A percentile compares a stretch with the other conserved stretches of the same genome.
These are phyloP conservation scores for Decorospora gaudefroyi DNA, from an alignment of 2,329 filamentous ascomycete genomes.

Conservation along the genomic window DNA sequence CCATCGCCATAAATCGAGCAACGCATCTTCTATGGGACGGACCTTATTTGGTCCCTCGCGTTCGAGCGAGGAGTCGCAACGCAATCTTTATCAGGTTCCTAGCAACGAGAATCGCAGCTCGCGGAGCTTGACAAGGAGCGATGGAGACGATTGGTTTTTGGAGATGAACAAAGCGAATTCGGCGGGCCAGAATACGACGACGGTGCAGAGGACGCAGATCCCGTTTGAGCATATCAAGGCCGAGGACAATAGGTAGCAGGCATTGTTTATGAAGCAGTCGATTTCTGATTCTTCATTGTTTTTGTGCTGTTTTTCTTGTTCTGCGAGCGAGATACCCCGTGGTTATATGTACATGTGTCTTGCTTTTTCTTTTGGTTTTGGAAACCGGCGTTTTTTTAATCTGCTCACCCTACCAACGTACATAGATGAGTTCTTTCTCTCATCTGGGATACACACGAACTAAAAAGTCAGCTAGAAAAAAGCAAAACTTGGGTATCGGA, in stretches of 20 bases:
- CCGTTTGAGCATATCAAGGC: conserved; percentile 14
- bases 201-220: conserved; percentile 8
- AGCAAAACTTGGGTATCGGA: too few relatives aligned
- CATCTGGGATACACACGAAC: too few relatives aligned
- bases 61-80: conserved; percentile 35
- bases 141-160: conserved; percentile 28
- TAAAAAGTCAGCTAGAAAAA: too few relatives aligned
- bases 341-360: too few relatives aligned
- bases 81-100: conserved; percentile 22
- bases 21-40: conserved; percentile 18
- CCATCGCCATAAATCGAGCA: conserved; percentile 17
- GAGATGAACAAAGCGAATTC: conserved; percentile 22
- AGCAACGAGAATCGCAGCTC: conserved; percentile 7
- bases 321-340: conserved; percentile 15
- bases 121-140: conserved; percentile 5
- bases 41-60: conserved; percentile 21
- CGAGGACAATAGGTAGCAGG: neutral
- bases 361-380: too few relatives aligned
- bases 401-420: too few relatives aligned
- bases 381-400: too few relatives aligned
- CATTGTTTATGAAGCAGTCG: too few relatives aligned
- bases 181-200: conserved; percentile 20
- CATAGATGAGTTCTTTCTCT: too few relatives aligned
- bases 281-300: too few relatives aligned
- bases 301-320: too few relatives aligned